These are phyloP conservation scores for Bipolaris cookei DNA, from an alignment of 2,329 filamentous ascomycete genomes.

Conservation along the genomic window DNA sequence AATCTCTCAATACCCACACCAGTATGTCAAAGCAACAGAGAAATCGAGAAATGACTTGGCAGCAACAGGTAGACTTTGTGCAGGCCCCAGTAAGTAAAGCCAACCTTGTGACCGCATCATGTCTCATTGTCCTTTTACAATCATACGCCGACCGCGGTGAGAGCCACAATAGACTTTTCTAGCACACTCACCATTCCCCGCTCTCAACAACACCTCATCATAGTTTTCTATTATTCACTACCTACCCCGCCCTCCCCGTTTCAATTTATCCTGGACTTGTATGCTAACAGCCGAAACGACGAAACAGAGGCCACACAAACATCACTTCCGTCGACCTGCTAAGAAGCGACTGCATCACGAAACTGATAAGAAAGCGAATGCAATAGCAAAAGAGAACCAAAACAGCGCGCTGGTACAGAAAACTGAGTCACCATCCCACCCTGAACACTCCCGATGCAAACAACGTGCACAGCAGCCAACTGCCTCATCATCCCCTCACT, in stretches of 20 bases:
- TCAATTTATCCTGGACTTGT: neutral
- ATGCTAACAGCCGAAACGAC: neutral
- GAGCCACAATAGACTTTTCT: neutral
- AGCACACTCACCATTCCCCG: neutral
- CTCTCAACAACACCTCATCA: neutral
- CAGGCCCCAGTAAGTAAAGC: constrained; percentile 22
- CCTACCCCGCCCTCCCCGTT: neutral
- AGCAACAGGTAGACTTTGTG: constrained; percentile 25
- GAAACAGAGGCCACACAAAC: constrained; percentile 10
- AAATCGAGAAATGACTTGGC: constrained; percentile 25
- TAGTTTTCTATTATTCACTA: too few species aligned
- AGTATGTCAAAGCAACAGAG: neutral
- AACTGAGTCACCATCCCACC: constrained; percentile 1
- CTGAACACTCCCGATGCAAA: neutral
- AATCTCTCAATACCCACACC: neutral
- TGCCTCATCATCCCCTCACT: neutral
- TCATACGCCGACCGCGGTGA: neutral
- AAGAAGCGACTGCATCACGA: constrained; percentile 9
- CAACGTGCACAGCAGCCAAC: constrained; percentile 13
- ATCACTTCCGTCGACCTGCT: constrained; percentile 3
- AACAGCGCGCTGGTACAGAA: constrained; percentile 10
- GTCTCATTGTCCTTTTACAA: neutral
- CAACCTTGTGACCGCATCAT: neutral
- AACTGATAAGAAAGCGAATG: neutral
- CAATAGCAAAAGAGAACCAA: neutral